Evolutionary conservation across 805 yeast species (phyloP), one percentile per base, ranked within the genome.

Genomic region (Cyberlindnera euphorbiiphila): DNA sequence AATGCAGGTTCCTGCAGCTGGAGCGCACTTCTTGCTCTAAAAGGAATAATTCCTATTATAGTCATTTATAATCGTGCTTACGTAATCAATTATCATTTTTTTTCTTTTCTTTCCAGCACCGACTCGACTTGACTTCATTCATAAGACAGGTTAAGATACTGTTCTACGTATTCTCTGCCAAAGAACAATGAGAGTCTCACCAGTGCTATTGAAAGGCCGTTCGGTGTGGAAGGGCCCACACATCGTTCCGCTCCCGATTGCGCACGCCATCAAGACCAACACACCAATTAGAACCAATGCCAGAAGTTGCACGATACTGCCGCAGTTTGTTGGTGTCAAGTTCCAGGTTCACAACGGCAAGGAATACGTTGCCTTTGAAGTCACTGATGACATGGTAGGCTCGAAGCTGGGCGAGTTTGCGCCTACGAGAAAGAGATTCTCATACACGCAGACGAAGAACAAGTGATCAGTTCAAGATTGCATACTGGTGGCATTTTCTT

Each of bases 321-420:
- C 98, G 15, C 95, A 87, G 59, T 91, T 93, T 64, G 96, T 93
- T 23, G 98, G 98, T 5, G 69, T 93, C 39, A 83, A 80, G 52
- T 93, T 93, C 62, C 95, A 93, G 62, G 85, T 93, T 24, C 98
- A 93, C 65, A 93, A 93, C 63, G 98, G 98, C 20, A 85, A 83
- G 57, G 95, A 87, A 51, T 93, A 89, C 57, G 95, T 88, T 26
- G 86, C 87, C 35, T 72, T 93, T 36, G 86, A 81, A 48, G 75
- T 93, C 20, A 76, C 83, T 8, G 97, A 93, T 58, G 93, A 93
- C 52, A 93, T 93, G 98, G 96, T 93, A 43, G 98, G 98, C 14
- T 76, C 81, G 50, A 93, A 91, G 59, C 67, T 93, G 39, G 98
- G 98, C 2, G 97, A 91, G 61, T 93, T 86, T 68, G 95, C 95